Base-by-base conservation (phyloP, 257 asterid species). In the Solanum chmielewskii region DNA sequence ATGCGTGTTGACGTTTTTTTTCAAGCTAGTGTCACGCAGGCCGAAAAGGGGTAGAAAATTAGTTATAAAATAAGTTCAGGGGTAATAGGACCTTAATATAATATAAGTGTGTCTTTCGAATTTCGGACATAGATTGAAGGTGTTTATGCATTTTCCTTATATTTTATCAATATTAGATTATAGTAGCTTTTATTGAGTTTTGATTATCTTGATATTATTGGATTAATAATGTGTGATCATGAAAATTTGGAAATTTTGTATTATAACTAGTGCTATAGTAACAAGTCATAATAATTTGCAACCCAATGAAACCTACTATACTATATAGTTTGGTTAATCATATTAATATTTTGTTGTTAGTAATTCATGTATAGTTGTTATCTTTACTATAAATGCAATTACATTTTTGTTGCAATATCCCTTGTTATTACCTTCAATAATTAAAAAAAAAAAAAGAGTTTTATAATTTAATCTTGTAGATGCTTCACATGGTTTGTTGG, bases 141-240 rank as follows among this genome's bases (percentile, higher is more conserved):
- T 5, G 39, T 0, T 37, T 37, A 5, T 35, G 37, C 6, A 35
- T 35, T 35, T 35, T 31, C 4, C 33, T 31, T 31, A 31, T 31
- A 31, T 31, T 35, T 35, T 35, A 37, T 37, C 39, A 37, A 37
- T 75, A 11, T 11, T 35, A 5, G 29, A 27, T 73, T 18, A 49
- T 49, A 18, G 16, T 49, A 18, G 16, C 27, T 73, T 73, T 35
- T 35, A 73, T 73, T 73, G 20, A 35, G 80, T 5, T 73, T 73
- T 73, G n/a, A 35, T 73, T 66, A 64, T 25, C 37, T 69, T 69
- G 23, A 69, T 69, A 69, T 6, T 66, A 66, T 71, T 35, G 80
- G 84, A 16, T 44, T 78, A 39, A 39, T 78, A 39, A 39, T 39
- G 60, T 78, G 64, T 78, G 84, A 71, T 35, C 15, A 71, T 35